A percentile compares a stretch with the other conserved stretches of the same genome.
phyloP scores from a whole-genome alignment of 2,329 filamentous ascomycete species.

The Purpureocillium lavendulum region DNA sequence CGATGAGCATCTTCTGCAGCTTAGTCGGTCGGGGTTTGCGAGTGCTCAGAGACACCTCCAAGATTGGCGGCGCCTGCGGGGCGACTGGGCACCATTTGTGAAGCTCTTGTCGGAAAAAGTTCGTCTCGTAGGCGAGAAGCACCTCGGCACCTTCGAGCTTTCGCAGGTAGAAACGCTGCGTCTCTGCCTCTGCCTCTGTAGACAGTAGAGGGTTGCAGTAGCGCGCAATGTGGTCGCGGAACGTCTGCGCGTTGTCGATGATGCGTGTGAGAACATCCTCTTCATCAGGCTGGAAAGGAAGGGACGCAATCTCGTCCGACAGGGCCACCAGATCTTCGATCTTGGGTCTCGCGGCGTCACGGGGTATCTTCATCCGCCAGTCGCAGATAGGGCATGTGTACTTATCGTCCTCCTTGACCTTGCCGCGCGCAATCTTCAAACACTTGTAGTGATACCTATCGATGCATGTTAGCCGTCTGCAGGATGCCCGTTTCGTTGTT shows the following conservation, averaged over 20 bases:
- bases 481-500: neutral
- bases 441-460: conserved; percentile 93
- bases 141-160: conserved; percentile 98
- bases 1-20: conserved; percentile 85
- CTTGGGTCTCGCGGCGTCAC: conserved; percentile 91
- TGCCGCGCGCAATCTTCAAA: conserved; percentile 92
- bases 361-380: conserved; percentile 92
- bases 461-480: conserved; percentile 9
- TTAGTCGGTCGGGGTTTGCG: conserved; percentile 95
- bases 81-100: conserved; percentile 94
- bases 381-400: conserved; percentile 98
- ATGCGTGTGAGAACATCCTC: conserved; percentile 81
- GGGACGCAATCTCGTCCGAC: conserved; percentile 68
- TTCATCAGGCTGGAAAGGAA: conserved; percentile 95
- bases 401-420: conserved; percentile 97
- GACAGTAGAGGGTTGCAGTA: conserved; percentile 77
- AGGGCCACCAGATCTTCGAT: conserved; percentile 80
- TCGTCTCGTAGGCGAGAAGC: conserved; percentile 85
- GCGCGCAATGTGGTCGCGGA: conserved; percentile 71
- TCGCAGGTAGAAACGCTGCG: conserved; percentile 87
- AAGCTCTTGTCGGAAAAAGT: conserved; percentile 91
- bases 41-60: conserved; percentile 83
- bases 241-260: conserved; percentile 74
- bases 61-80: conserved; percentile 72
- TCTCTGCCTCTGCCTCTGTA: conserved; percentile 78